Evolutionary conservation across 208 protist genomes (phyloP).

Genomic region (Trichomonas vaginalis): DNA sequence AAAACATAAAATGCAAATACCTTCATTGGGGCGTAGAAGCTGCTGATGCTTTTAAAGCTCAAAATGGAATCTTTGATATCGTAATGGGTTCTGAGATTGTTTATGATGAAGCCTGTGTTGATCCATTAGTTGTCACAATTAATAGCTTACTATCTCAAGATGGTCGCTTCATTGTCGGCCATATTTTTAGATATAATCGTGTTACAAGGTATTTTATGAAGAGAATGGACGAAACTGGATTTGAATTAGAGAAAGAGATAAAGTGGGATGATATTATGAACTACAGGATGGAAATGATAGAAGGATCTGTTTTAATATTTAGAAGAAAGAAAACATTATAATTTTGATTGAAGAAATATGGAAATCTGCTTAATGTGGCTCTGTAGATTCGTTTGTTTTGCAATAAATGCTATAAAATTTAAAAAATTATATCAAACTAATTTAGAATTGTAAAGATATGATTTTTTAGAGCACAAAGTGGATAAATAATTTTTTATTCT

Average conservation of each 20-base stretch:
- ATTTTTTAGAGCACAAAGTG: too few relatives aligned
- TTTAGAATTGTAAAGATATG: too few relatives aligned
- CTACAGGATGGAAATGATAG: conserved; percentile 8
- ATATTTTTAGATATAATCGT: not conserved
- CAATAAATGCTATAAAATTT: too few relatives aligned
- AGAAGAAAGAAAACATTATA: not conserved
- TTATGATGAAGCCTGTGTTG: conserved; percentile 15
- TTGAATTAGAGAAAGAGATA: not conserved
- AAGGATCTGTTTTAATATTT: not conserved
- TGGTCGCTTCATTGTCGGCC: not conserved
- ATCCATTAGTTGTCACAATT: not conserved
- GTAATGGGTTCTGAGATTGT: not conserved
- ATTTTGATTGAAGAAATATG: too few relatives aligned
- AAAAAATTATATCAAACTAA: too few relatives aligned
- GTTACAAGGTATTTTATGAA: not conserved
- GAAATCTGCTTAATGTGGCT: too few relatives aligned
- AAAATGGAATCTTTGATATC: not conserved
- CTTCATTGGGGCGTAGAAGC: not conserved
- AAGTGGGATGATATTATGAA: not conserved
- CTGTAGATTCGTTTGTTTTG: too few relatives aligned
- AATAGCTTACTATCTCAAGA: not conserved
- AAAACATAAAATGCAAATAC: not conserved
- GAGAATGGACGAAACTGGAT: not conserved
- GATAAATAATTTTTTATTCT: too few relatives aligned
- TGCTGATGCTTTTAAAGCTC: not conserved